Conservation (phyloP, 2,329 filamentous ascomycete genomes). For the Lecanicillium sp. region DNA sequence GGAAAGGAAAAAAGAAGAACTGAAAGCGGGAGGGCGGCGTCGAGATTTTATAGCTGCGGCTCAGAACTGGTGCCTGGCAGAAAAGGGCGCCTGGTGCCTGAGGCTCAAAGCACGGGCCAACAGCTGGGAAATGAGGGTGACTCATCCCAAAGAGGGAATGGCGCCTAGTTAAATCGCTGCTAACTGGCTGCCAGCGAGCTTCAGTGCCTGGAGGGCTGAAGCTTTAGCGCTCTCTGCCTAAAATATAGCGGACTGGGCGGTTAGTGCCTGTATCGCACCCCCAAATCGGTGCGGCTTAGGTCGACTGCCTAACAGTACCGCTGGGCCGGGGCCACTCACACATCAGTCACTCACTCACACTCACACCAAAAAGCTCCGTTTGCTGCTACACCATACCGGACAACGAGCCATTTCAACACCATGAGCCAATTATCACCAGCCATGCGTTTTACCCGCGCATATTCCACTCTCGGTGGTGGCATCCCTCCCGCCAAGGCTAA, state of each 20-base stretch:
- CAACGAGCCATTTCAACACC: slow-evolving; percentile 8
- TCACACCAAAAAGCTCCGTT: neutral
- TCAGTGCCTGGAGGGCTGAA: too few relatives aligned
- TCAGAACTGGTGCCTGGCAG: neutral
- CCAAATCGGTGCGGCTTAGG: too few relatives aligned
- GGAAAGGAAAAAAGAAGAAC: slow-evolving; percentile 36
- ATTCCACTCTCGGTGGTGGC: slow-evolving; percentile 24
- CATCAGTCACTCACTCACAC: too few relatives aligned
- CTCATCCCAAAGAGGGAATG: slow-evolving; percentile 2
- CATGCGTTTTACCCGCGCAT: slow-evolving; percentile 31
- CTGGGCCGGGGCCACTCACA: slow-evolving; percentile 8
- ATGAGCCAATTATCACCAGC: slow-evolving; percentile 15
- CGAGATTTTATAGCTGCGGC: slow-evolving; percentile 28
- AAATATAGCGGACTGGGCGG: too few relatives aligned
- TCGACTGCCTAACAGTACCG: too few relatives aligned
- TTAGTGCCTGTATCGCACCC: too few relatives aligned
- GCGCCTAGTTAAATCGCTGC: too few relatives aligned
- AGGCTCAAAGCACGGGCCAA: slow-evolving; percentile 9
- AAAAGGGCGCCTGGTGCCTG: slow-evolving; percentile 2
- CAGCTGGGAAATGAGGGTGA: slow-evolving; percentile 1
- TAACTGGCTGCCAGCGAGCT: neutral
- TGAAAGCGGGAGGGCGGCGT: slow-evolving; percentile 22
- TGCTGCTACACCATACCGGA: neutral
- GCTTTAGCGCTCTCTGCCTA: too few relatives aligned
- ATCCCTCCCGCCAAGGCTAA: slow-evolving; percentile 80